Conservation (phyloP, 1,139 yeast species). For the Yamadazyma triangularis region DNA sequence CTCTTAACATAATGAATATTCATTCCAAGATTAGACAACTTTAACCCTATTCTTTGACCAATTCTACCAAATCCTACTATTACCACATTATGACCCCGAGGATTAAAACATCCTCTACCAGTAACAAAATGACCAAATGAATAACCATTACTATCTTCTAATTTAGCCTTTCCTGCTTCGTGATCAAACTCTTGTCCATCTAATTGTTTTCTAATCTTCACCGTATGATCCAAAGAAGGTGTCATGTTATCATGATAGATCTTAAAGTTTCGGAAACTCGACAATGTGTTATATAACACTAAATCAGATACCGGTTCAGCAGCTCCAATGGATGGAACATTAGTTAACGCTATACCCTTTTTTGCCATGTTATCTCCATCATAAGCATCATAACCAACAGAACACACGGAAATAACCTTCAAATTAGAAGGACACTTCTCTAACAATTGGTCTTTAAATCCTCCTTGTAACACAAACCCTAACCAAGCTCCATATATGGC, state of each 20-base stretch:
- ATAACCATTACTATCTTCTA: conserved; percentile 28
- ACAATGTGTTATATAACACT: conserved; percentile 56
- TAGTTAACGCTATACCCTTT: conserved; percentile 53
- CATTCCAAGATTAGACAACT: conserved; percentile 62
- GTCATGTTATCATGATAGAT: conserved; percentile 41
- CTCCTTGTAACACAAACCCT: conserved; percentile 49
- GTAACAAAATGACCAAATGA: conserved; percentile 44
- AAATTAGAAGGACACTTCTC: conserved; percentile 48
- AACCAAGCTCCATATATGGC: conserved; percentile 67
- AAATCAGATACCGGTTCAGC: conserved; percentile 77
- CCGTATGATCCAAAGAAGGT: conserved; percentile 32
- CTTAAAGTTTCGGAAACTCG: conserved; percentile 58
- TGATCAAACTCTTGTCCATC: conserved; percentile 33
- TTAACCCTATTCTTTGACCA: conserved; percentile 59
- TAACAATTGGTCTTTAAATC: conserved; percentile 43
- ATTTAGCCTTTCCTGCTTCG: conserved; percentile 29
- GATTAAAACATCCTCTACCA: conserved; percentile 37
- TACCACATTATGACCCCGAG: conserved; percentile 57
- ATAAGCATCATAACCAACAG: conserved; percentile 67
- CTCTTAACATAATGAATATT: conserved; percentile 61
- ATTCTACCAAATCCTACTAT: conserved; percentile 79
- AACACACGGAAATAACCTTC: conserved; percentile 57
- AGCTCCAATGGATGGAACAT: conserved; percentile 59
- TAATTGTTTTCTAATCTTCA: conserved; percentile 33
- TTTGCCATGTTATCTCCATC: conserved; percentile 39